phyloP scores from a whole-genome alignment of 495 filamentous ascomycete genomes.

The Darksidea phi region DNA sequence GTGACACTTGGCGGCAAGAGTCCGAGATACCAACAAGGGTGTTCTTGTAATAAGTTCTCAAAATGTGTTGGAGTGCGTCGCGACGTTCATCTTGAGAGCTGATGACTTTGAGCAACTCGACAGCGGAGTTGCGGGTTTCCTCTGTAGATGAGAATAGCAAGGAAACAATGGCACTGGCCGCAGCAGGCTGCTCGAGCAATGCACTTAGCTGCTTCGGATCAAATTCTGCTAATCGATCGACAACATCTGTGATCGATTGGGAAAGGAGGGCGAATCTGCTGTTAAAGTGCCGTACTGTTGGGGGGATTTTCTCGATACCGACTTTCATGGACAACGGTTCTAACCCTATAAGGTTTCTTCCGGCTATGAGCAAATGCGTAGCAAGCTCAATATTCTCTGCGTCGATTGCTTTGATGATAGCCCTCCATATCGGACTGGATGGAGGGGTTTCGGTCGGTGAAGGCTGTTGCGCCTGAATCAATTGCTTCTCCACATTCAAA shows the following conservation, averaged over 20 bases:
- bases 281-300: constrained; percentile 70
- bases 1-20: constrained; percentile 57
- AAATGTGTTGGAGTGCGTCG: constrained; percentile 70
- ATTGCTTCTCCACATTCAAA: constrained; percentile 67
- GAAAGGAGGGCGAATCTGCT: constrained; percentile 66
- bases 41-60: constrained; percentile 62
- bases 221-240: constrained; percentile 76
- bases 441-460: constrained; percentile 67
- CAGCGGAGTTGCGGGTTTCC: constrained; percentile 67
- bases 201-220: constrained; percentile 59
- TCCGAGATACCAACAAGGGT: constrained; percentile 61
- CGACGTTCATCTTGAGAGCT: constrained; percentile 67
- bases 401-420: constrained; percentile 66
- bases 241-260: constrained; percentile 65
- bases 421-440: constrained; percentile 73
- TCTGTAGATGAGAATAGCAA: constrained; percentile 68
- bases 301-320: constrained; percentile 46
- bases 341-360: constrained; percentile 63
- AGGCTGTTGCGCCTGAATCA: constrained; percentile 56
- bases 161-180: constrained; percentile 65
- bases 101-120: constrained; percentile 76
- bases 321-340: constrained; percentile 64
- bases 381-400: constrained; percentile 64
- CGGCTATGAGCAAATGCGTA: constrained; percentile 67
- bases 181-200: constrained; percentile 62